These are phyloP conservation scores for Cyberlindnera galapagoensis DNA, from an alignment of 805 yeast species.

Conservation along the genomic window DNA sequence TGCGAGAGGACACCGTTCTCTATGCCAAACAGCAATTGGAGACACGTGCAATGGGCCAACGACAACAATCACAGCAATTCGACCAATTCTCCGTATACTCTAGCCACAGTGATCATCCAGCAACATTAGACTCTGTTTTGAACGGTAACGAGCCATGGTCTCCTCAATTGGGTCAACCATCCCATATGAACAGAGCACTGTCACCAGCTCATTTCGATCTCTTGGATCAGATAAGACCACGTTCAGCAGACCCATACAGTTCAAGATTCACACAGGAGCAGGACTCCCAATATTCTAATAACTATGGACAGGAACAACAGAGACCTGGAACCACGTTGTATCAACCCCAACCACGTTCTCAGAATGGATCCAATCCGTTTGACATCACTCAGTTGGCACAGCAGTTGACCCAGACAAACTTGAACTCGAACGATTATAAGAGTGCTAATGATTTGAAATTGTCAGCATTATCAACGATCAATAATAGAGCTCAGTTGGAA, in stretches of 20 bases:
- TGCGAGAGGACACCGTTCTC: conserved; percentile 45
- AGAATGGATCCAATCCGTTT: conserved; percentile 11
- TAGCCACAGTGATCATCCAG: conserved; percentile 26
- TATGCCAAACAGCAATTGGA: conserved; percentile 43
- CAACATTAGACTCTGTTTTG: conserved; percentile 33
- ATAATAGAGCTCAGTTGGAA: conserved; percentile 41
- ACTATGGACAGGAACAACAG: conserved; percentile 5
- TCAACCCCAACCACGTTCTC: conserved; percentile 5
- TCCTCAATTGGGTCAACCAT: conserved; percentile 20
- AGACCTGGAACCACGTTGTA: neutral
- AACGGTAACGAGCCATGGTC: conserved; percentile 26
- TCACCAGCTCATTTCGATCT: conserved; percentile 18
- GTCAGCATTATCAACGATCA: conserved; percentile 62
- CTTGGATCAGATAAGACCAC: conserved; percentile 28
- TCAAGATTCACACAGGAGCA: conserved; percentile 15
- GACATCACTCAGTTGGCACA: conserved; percentile 25
- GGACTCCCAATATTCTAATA: conserved; percentile 14
- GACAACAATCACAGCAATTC: conserved; percentile 16
- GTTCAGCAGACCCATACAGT: conserved; percentile 35
- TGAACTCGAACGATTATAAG: conserved; percentile 16
- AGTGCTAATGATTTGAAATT: conserved; percentile 43
- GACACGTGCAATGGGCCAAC: conserved; percentile 4
- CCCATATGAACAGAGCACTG: conserved; percentile 26
- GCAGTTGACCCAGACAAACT: conserved; percentile 18
- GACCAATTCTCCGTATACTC: conserved; percentile 10